Evolutionary conservation across 2,329 filamentous ascomycete species (phyloP), one percentile per base, ranked within the genome.

Genomic region (Thermoascus crustaceus): DNA sequence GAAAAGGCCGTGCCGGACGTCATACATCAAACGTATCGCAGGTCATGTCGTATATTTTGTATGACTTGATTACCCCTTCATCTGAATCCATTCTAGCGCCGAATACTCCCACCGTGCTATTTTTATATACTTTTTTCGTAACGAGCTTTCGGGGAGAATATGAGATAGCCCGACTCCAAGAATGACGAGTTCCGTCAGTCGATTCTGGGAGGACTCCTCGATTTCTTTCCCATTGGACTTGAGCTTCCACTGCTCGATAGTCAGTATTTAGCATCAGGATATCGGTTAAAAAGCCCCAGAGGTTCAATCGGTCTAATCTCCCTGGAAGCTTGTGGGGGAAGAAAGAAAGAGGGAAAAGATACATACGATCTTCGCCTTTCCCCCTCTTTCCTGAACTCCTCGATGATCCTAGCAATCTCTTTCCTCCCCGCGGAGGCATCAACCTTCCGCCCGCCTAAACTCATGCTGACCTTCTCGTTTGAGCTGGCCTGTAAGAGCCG

Each of bases 401-500:
- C 86, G 45, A 96, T 93, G 23, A 91, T 88, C 54, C 78, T 80
- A 45, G 93, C 63, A 77, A 98, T 96, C 59, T 94, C 85, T 60
- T 93, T 93, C 35, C 91, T 72, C 2, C 84, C 86, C 4, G 80
- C 80, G 27, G 68, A 65, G 3, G 86, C 85, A 63, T 95, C 85
- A 33, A 96, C 80, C 52, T 82, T 75, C 57, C 86, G 87, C 16
- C 84, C 85, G 4, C 75, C 78, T 75, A 96, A 82, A 53, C 84
- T 91, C 91, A 98, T 96, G 43, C 80, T 88, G 8, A 96, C 82
- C 64, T 94, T 94, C 58, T 89, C 79, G 43, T 77, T 76, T 2
- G 83, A 80, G 53, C 86, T 82, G 6, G 85, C 86, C 46, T 74
- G 76, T 39, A 98, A 67, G 16, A 98, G 69, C 38, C 85, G 72